Evolutionary conservation across 768 basidiomycete genomes (phyloP).

Genomic region (Lentinula sp.): DNA sequence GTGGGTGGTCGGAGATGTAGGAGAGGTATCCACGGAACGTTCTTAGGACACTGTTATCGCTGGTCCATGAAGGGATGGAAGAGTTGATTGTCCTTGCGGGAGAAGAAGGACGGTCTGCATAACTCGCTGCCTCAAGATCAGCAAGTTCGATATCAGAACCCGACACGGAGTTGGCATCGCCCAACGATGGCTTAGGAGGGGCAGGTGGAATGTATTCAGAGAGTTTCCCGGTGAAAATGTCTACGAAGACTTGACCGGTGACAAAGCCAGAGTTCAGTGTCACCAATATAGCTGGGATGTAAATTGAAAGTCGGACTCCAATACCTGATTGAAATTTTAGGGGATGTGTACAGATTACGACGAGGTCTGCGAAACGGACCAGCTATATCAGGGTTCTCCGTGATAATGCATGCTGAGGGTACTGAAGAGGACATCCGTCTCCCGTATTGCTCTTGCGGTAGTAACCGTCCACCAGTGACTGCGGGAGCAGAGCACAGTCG

Average conservation of each 20-base stretch:
- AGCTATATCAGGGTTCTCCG: neutral
- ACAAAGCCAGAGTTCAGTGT: neutral
- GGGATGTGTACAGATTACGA: neutral
- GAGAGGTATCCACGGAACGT: neutral
- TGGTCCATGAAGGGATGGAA: neutral
- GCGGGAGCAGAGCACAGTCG: too few species aligned
- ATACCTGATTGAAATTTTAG: neutral
- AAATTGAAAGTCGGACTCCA: neutral
- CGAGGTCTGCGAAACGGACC: neutral
- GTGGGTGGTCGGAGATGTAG: neutral
- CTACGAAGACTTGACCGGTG: neutral
- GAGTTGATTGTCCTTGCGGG: neutral
- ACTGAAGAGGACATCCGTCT: too few species aligned
- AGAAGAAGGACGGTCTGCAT: too few species aligned
- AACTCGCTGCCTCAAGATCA: too few species aligned
- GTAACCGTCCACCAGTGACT: too few species aligned
- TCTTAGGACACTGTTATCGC: neutral
- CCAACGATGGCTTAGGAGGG: neutral
- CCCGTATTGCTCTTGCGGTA: too few species aligned
- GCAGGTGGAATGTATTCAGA: neutral
- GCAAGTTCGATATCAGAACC: too few species aligned
- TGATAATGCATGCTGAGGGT: neutral
- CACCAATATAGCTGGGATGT: neutral
- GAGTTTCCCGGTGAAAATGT: neutral
- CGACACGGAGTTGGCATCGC: neutral